Percentiles rank a stretch among this genome's conserved stretches.
Evolutionary conservation across 2,329 filamentous ascomycete genomes (phyloP).

Genomic region (Fusarium phyllophilum): DNA sequence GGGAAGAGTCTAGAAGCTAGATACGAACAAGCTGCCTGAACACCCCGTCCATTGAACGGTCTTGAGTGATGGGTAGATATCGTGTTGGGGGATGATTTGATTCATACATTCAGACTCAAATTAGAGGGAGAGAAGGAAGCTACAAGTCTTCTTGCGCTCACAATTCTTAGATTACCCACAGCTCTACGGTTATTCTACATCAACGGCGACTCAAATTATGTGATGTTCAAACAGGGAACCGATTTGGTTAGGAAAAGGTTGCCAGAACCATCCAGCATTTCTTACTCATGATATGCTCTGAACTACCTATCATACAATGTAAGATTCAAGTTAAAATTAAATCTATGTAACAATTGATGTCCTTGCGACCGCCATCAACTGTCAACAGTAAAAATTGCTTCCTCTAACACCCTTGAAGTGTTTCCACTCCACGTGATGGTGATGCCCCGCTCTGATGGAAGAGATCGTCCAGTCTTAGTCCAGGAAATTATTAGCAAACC

Average conservation of each 20-base stretch:
- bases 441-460: slow-evolving; percentile 20
- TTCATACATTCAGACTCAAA: not conserved
- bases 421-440: slow-evolving; percentile 30
- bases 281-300: slow-evolving; percentile 10
- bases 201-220: not conserved
- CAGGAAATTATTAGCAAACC: slow-evolving; percentile 30
- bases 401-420: not conserved
- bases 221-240: not conserved
- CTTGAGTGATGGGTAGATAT: not conserved
- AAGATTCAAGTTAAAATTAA: not conserved
- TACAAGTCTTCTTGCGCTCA: not conserved
- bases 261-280: not conserved
- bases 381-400: not conserved
- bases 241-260: not conserved
- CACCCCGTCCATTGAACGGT: not conserved
- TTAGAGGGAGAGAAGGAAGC: not conserved
- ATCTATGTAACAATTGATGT: not conserved
- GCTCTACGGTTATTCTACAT: not conserved
- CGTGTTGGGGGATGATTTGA: not conserved
- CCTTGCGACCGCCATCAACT: not conserved
- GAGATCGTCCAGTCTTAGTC: slow-evolving; percentile 30
- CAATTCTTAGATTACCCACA: not conserved
- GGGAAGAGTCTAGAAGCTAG: not conserved
- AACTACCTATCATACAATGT: not conserved
- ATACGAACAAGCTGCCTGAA: not conserved